A percentile compares a stretch with the other conserved stretches of the same genome.
These are phyloP conservation scores for Forsythia viridissima DNA, from an alignment of 257 asterid genomes.

Conservation along the genomic window DNA sequence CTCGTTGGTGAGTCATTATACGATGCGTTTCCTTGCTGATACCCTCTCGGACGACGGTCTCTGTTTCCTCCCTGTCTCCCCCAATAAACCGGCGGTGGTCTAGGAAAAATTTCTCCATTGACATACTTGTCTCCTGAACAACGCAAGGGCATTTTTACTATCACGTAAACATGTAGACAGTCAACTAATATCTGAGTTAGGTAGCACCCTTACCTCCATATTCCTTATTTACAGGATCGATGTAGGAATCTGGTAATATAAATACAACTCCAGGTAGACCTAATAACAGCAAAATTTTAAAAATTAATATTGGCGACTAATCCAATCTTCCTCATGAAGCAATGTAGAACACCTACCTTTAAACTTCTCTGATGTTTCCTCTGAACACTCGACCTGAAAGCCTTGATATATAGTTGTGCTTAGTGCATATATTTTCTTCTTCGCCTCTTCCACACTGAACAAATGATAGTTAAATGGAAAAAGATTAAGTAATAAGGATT, in stretches of 20 bases:
- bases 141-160: slow-evolving; percentile 2
- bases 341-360: slow-evolving; percentile 42
- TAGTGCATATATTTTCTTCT: slow-evolving; percentile 80
- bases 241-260: slow-evolving; percentile 90
- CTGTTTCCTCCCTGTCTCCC: slow-evolving; percentile 36
- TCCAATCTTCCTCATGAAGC: slow-evolving; percentile 5
- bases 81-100: slow-evolving; percentile 79
- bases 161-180: slow-evolving; percentile 13
- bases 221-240: slow-evolving; percentile 83
- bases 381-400: slow-evolving; percentile 81
- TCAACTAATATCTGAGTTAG: background rate
- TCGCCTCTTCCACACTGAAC: slow-evolving; percentile 88
- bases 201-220: slow-evolving; percentile 73
- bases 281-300: slow-evolving; percentile 30
- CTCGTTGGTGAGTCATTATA: slow-evolving; percentile 23
- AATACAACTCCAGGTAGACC: slow-evolving; percentile 78
- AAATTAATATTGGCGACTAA: slow-evolving; percentile 19
- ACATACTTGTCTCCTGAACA: slow-evolving; percentile 85
- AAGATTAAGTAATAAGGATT: background rate
- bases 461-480: slow-evolving; percentile 1
- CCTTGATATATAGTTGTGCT: slow-evolving; percentile 86
- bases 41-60: slow-evolving; percentile 40
- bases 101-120: slow-evolving; percentile 78
- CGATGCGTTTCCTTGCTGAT: slow-evolving; percentile 23
- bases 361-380: slow-evolving; percentile 81